Base-by-base conservation (phyloP, 352 stramenopile genomes). In the Globisporangium orthogonon region DNA sequence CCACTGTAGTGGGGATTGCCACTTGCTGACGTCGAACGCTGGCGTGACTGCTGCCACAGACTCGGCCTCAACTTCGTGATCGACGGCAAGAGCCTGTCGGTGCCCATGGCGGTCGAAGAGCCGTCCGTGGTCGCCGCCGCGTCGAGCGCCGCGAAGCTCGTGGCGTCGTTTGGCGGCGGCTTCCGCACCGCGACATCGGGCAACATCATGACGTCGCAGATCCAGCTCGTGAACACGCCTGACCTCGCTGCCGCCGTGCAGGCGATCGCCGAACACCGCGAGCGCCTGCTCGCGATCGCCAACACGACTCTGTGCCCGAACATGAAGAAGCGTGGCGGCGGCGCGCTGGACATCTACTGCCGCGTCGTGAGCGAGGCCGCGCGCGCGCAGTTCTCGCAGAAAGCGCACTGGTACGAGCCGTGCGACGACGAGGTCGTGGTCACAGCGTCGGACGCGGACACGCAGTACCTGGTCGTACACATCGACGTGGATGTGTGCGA, bases 131-230 rank as follows among this genome's bases (percentile, higher is more conserved):
- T 95, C 15, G 86, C 86, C 5, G 86, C 86, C 0, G 86, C 86
- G 7, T 94, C 83, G 17, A 94, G 83, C 46, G 83, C 82, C 1
- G 86, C 86, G 10, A 95, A 95, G 59, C 75, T 91, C 35, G 79
- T 95, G 56, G 79, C 80, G 18, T 62, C 75, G 48, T 74, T 76
- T 37, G 83, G 79, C 48, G 79, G 76, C 47, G 86, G 86, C 57
- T 95, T 92, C 63, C 63, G 56, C 61, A 92, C 82, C 1, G 69
- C 78, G 13, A 90, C 83, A 39, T 83, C 81, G 0, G 78, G 81
- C 47, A 92, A 95, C 66, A 74, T 93, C 58, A 94, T 94, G 84
- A 94, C 84, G 39, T 90, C 84, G 47, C 84, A 94, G 60, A 87
- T 94, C 53, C 84, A 94, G 54, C 63, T 94, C 7, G 75, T 94